Evolutionary conservation across 1,139 yeast species (phyloP), one percentile per base, ranked within the genome.

Genomic region (Geotrichum klebahnii): DNA sequence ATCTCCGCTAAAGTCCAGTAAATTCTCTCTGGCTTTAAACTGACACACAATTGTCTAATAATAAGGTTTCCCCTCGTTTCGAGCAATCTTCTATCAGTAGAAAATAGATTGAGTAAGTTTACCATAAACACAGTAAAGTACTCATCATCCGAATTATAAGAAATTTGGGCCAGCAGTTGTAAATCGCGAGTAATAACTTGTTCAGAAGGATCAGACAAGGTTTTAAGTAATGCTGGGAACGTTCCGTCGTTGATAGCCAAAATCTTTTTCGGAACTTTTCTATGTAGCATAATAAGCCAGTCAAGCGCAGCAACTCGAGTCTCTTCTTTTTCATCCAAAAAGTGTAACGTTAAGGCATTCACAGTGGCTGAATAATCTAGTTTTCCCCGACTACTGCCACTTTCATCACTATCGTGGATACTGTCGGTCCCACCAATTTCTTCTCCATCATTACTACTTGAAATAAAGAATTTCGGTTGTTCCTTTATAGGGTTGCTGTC

Each of bases 201-300:
- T 56, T 86, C 88, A 53, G 94, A 86, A 3, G 95, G 84, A 62
- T 90, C 96, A 2, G 89, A 81, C 10, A 92, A 73, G 0, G 96
- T 87, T 62, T 82, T 84, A 49, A 94, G 72, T 43, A 92, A 72
- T 0, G 89, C 87, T 2, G 87, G 82, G 58, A 89, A 81, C 40
- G 90, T 85, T 54, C 80, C 78, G 51, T 80, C 85, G 53, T 78
- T 76, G 49, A 67, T 64, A 69, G 82, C 62, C 74, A 80, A 58
- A 78, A 74, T 60, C 80, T 78, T 60, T 24, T 76, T 69, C 0
- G 94, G 87, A 39, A 84, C 84, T 58, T 82, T 82, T 31, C 81
- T 77, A 61, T 90, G 94, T 42, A 94, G 73, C 75, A 88, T 81
- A 23, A 83, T 82, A 33, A 94, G 73, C 98, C 98, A 94, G 58